These are phyloP conservation scores for Helianthus annuus DNA, from an alignment of 129 eudicot species.

Conservation along the genomic window DNA sequence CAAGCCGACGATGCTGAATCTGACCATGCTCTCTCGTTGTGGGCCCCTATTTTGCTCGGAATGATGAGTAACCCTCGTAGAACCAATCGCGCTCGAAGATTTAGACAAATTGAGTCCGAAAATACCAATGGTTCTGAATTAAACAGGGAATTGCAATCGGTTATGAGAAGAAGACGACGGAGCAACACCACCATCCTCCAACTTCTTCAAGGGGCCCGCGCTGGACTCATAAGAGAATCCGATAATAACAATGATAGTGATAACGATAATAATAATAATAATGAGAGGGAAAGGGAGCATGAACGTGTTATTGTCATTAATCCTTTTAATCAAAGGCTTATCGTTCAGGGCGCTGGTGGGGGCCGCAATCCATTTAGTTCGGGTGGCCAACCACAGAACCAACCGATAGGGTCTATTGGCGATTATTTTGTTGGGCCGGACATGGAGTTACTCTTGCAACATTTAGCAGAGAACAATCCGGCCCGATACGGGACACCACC, in stretches of 20 bases:
- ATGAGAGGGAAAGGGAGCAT: constrained; percentile 30
- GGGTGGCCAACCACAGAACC: constrained; percentile 16
- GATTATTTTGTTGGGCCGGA: constrained; percentile 74
- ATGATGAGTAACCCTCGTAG: constrained; percentile 61
- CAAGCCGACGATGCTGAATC: constrained; percentile 41
- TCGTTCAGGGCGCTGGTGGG: constrained; percentile 49
- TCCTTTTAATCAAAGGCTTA: constrained; percentile 61
- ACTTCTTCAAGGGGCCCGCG: constrained; percentile 49
- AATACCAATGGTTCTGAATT: constrained; percentile 28
- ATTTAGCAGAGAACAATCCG: constrained; percentile 60
- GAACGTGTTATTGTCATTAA: constrained; percentile 68
- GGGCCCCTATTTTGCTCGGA: constrained; percentile 78
- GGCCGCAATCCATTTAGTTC: constrained; percentile 28
- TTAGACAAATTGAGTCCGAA: constrained; percentile 42
- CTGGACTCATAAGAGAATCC: constrained; percentile 11
- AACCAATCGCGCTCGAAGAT: constrained; percentile 37
- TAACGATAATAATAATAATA: neutral
- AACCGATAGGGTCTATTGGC: constrained; percentile 40
- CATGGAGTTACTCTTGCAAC: constrained; percentile 63
- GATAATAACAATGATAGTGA: neutral
- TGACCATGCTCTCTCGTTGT: constrained; percentile 60
- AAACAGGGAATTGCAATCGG: constrained; percentile 46
- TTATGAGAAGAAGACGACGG: constrained; percentile 49
- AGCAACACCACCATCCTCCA: constrained; percentile 61
- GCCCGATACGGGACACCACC: constrained; percentile 75